phyloP scores from a whole-genome alignment of 208 protist species.

The Leishmania braziliensis region DNA sequence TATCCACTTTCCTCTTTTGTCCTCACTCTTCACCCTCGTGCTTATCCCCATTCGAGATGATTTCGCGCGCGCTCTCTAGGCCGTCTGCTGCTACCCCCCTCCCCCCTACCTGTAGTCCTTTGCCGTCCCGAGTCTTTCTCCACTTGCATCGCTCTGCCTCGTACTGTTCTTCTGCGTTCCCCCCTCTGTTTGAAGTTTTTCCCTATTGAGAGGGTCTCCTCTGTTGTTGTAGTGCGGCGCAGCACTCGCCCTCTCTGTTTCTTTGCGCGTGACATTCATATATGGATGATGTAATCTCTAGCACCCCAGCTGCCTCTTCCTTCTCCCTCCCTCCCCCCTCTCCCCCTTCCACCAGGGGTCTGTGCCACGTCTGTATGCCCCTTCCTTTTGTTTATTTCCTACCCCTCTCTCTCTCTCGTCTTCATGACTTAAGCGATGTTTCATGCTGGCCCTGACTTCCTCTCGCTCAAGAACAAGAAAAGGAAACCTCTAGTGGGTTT shows the following conservation, averaged over 20 bases:
- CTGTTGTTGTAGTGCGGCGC: background rate
- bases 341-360: background rate
- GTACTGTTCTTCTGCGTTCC: background rate
- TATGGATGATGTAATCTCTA: slow-evolving; percentile 2
- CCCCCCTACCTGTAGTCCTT: background rate
- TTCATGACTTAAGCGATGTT: background rate
- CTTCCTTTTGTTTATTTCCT: background rate
- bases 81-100: background rate
- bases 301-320: background rate
- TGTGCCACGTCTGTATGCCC: background rate
- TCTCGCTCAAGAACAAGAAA: too few species aligned
- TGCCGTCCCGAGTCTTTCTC: background rate
- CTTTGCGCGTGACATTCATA: background rate
- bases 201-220: background rate
- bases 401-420: background rate
- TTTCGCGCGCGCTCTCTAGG: background rate
- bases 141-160: background rate
- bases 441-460: background rate
- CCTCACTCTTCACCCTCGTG: background rate
- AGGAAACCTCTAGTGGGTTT: background rate
- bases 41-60: background rate
- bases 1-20: background rate
- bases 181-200: background rate
- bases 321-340: background rate
- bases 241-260: background rate